Conservation (phyloP, 306 rosid species). For the Mucuna pruriens region DNA sequence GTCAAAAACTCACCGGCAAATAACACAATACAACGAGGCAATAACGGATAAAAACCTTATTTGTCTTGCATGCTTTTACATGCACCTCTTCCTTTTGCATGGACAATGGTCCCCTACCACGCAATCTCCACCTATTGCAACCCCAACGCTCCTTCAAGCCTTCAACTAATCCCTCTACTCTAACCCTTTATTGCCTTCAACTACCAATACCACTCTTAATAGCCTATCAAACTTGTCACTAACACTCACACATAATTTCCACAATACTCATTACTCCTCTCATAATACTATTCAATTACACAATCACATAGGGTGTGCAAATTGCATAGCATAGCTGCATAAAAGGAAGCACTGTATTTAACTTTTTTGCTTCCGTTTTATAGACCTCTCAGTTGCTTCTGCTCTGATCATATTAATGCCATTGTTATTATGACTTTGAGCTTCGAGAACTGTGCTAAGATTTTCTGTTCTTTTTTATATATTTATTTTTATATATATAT, state of each 20-base stretch:
- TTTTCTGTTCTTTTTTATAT: constrained; percentile 32
- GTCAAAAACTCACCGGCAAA: constrained; percentile 38
- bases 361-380: constrained; percentile 57
- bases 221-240: constrained; percentile 32
- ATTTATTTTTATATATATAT: neutral
- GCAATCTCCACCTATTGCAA: neutral
- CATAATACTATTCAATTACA: constrained; percentile 18
- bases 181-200: constrained; percentile 38
- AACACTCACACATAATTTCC: neutral
- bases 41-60: constrained; percentile 44
- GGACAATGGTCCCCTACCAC: constrained; percentile 50
- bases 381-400: constrained; percentile 52
- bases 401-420: constrained; percentile 51
- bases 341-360: constrained; percentile 48
- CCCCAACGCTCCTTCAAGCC: constrained; percentile 14
- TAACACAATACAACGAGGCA: constrained; percentile 40
- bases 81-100: constrained; percentile 49
- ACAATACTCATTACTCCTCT: neutral
- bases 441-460: constrained; percentile 70
- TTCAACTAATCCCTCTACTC: constrained; percentile 38
- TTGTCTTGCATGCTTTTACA: constrained; percentile 64
- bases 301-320: constrained; percentile 36
- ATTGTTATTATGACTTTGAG: constrained; percentile 60
- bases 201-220: constrained; percentile 40
- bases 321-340: constrained; percentile 45